These are phyloP conservation scores for Daldinia childiae DNA, from an alignment of 495 filamentous ascomycete species.

Conservation along the genomic window DNA sequence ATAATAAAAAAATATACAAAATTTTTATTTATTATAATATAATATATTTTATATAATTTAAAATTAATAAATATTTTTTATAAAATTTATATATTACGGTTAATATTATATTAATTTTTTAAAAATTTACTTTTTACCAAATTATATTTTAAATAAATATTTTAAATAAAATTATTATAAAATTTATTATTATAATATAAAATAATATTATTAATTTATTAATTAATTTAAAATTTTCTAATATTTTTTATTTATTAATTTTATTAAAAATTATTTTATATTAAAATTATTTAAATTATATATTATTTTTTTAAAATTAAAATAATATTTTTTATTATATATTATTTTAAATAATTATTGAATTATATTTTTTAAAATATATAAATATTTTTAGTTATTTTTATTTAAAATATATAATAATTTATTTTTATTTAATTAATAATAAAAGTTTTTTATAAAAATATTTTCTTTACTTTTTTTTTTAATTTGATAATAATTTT, in stretches of 20 bases:
- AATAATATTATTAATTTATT: background rate
- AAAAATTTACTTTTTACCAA: background rate
- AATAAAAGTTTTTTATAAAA: too few relatives aligned
- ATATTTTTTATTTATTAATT: too few relatives aligned
- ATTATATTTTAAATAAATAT: background rate
- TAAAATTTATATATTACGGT: background rate
- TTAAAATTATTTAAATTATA: background rate
- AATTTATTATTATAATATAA: background rate
- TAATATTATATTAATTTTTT: background rate
- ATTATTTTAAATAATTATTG: background rate
- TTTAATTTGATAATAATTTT: background rate
- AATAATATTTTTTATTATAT: background rate
- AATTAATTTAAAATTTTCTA: too few relatives aligned
- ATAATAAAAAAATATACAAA: too few relatives aligned
- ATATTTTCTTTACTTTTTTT: too few relatives aligned
- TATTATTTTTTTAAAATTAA: background rate
- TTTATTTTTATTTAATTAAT: too few relatives aligned
- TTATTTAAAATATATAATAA: too few relatives aligned
- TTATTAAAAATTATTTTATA: background rate
- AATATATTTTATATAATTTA: background rate
- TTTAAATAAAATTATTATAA: background rate
- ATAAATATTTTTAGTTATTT: too few relatives aligned
- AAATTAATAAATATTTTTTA: background rate
- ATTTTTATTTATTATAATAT: too few relatives aligned
- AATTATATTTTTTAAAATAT: background rate